Evolutionary conservation across 352 stramenopile species (phyloP).

Genomic region (Pythium guiyangense): DNA sequence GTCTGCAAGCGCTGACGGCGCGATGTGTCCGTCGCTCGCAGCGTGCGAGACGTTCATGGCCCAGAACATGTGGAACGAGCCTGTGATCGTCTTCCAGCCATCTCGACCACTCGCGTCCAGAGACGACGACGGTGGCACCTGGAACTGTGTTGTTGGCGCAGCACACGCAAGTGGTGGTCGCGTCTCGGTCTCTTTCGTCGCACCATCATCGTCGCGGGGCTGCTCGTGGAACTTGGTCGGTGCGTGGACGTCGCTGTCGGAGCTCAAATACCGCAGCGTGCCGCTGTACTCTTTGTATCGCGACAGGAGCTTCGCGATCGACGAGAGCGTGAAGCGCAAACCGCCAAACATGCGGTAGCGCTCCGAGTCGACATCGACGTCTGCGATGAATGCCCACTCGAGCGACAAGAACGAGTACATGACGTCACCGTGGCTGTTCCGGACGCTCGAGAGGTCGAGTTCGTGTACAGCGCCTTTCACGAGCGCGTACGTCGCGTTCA

Average conservation of each 20-base stretch:
- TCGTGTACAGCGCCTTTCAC: slow-evolving; percentile 60
- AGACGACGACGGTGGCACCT: background rate
- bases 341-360: slow-evolving; percentile 48
- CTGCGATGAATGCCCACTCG: slow-evolving; percentile 81
- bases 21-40: slow-evolving; percentile 22
- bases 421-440: slow-evolving; percentile 36
- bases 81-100: slow-evolving; percentile 20
- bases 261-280: slow-evolving; percentile 32
- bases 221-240: slow-evolving; percentile 34
- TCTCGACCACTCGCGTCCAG: background rate
- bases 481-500: slow-evolving; percentile 66
- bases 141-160: slow-evolving; percentile 1
- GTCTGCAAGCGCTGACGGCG: slow-evolving; percentile 19
- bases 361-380: slow-evolving; percentile 78
- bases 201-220: slow-evolving; percentile 24
- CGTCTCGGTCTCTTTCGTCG: slow-evolving; percentile 13
- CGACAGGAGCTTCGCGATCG: slow-evolving; percentile 37
- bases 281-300: slow-evolving; percentile 30
- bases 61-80: slow-evolving; percentile 31
- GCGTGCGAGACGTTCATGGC: slow-evolving; percentile 29
- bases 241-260: slow-evolving; percentile 19
- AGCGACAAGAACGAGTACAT: slow-evolving; percentile 81
- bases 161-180: slow-evolving; percentile 44
- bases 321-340: slow-evolving; percentile 45
- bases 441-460: slow-evolving; percentile 47